phyloP scores from a whole-genome alignment of 2,329 filamentous ascomycete species.

The Cytospora schulzeri region DNA sequence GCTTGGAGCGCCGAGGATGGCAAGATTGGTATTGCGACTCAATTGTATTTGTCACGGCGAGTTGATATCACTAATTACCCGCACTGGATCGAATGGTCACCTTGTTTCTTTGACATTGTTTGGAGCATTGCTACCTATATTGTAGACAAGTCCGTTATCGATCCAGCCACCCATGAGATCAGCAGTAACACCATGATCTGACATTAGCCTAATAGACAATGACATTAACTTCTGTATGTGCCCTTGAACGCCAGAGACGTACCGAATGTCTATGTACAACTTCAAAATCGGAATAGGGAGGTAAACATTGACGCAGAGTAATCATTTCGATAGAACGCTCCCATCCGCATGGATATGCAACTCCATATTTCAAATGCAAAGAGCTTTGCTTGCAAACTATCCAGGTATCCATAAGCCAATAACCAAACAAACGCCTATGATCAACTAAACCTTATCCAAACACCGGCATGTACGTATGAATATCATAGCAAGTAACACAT shows the following conservation, averaged over 20 bases:
- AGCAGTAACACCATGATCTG: neutral
- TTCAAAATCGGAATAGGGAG: neutral
- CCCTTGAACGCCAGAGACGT: neutral
- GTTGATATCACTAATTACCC: too few species aligned
- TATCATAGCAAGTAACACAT: neutral
- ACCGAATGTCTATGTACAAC: neutral
- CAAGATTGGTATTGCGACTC: too few species aligned
- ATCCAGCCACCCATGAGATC: neutral
- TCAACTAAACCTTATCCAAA: constrained; percentile 3
- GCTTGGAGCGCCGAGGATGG: too few species aligned
- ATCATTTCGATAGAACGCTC: neutral
- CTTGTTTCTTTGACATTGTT: neutral
- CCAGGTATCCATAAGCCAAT: constrained; percentile 10
- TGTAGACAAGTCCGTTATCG: neutral
- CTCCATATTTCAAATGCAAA: neutral
- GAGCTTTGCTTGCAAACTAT: neutral
- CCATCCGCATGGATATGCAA: neutral
- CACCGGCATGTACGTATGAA: constrained; percentile 6
- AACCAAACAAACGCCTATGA: constrained; percentile 4
- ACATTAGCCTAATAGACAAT: neutral
- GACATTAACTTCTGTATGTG: neutral
- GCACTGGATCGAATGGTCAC: too few species aligned
- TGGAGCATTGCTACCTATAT: neutral
- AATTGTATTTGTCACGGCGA: too few species aligned
- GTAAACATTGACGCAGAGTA: neutral